phyloP scores from a whole-genome alignment of 176 grass and related monocot genomes.

The Avena eriantha region DNA sequence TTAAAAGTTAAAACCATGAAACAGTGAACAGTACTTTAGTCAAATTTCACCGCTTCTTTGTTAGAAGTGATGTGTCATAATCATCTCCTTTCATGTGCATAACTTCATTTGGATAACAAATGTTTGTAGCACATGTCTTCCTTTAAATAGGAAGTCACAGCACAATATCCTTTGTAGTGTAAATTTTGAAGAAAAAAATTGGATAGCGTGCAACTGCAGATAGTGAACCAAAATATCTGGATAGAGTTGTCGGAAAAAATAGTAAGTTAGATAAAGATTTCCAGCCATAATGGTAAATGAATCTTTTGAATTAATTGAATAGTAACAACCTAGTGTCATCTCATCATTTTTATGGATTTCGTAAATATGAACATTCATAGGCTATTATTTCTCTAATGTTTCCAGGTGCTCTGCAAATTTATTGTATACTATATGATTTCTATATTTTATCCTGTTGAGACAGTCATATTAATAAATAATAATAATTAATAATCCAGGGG shows the following conservation, averaged over 20 bases:
- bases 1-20: not conserved
- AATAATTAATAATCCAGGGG: constrained; percentile 63
- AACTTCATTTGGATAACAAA: not conserved
- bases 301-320: constrained; percentile 24
- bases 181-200: not conserved
- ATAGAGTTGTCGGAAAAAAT: not conserved
- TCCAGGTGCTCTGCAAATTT: constrained; percentile 8
- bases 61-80: not conserved
- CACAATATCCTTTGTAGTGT: not conserved
- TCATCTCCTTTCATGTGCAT: not conserved
- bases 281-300: not conserved
- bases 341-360: not conserved
- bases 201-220: not conserved
- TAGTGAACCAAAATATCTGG: not conserved
- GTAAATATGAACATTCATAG: not conserved
- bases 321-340: not conserved
- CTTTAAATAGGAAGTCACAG: not conserved
- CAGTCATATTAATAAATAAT: constrained; percentile 25
- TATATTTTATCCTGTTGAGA: not conserved
- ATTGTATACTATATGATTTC: not conserved
- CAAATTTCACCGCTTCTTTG: constrained; percentile 4
- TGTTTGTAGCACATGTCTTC: not conserved
- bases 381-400: not conserved
- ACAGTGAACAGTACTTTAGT: not conserved
- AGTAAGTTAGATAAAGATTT: not conserved